Evolutionary conservation across 2,329 filamentous ascomycete genomes (phyloP), one percentile per base, ranked within the genome.

Genomic region (Aspergillus sclerotialis): DNA sequence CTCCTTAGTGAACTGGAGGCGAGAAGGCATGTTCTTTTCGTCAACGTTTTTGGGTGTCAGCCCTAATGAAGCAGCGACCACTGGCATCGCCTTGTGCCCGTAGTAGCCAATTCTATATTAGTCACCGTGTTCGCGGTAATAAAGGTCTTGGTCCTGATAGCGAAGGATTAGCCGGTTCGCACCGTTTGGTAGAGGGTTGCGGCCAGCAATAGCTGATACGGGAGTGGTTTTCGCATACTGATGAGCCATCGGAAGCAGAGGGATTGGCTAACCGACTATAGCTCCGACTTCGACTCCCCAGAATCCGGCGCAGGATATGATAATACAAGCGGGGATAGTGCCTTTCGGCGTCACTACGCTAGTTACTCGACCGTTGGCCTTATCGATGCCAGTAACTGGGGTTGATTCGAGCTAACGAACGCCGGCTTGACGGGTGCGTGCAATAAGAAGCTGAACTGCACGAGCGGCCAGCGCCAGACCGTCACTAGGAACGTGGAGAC

Each of bases 251-350:
- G 77, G 77, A 1, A 78, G 65, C 4, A 81, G 55, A 5, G 77
- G 77, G 14, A 81, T 67, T 2, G 69, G 58, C 9, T 79, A 45
- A 4, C 68, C 76, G 27, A 73, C 67, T 76, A 81, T 77, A 5
- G 69, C 72, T 14, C 77, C 77, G 5, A 81, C 62, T 49, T 81
- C 76, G 6, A 80, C 77, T 8, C 77, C 77, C 77, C 77, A 81
- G 53, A 81, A 78, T 0, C 77, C 77, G 5, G 75, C 77, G 40
- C 77, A 81, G 2, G 75, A 80, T 23, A 81, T 56, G 32, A 80
- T 64, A 15, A 80, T 72, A 35, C 80, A 76, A 1, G 76, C 76
- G 0, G 70, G 60, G 12, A 80, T 63, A 0, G 49, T 67, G 14
- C 69, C 69, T 4, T 55, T 55, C 1, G 63, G 57, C 0, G 74